A percentile compares a stretch with the other conserved stretches of the same genome.
Conservation (phyloP, 148 eudicot species). For the Heliosperma pusillum region DNA sequence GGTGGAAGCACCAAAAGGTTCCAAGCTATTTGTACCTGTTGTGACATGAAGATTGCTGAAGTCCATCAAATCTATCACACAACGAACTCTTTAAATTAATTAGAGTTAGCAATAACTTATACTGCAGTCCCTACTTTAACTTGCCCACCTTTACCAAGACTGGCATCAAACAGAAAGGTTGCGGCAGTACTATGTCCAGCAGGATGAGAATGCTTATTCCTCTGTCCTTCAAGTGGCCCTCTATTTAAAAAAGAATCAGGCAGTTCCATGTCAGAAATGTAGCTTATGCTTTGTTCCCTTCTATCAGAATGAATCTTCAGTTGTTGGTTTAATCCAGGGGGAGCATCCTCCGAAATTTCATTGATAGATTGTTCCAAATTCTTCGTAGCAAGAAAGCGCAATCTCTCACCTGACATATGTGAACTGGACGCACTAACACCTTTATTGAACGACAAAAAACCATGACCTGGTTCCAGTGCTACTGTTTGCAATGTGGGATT, state of each 20-base stretch:
- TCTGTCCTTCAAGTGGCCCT: slow-evolving; percentile 28
- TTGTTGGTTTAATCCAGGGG: slow-evolving; percentile 28
- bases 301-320: slow-evolving; percentile 9
- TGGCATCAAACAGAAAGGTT: slow-evolving; percentile 23
- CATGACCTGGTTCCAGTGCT: slow-evolving; percentile 15
- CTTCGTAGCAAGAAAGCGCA: slow-evolving; percentile 28
- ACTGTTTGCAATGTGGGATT: slow-evolving; percentile 20
- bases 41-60: slow-evolving; percentile 2
- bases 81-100: not conserved
- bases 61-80: not conserved
- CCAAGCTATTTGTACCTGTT: slow-evolving; percentile 34
- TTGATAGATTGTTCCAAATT: slow-evolving; percentile 18
- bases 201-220: slow-evolving; percentile 16
- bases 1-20: slow-evolving; percentile 23
- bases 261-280: slow-evolving; percentile 16
- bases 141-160: slow-evolving; percentile 25
- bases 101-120: slow-evolving; percentile 23
- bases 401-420: slow-evolving; percentile 32
- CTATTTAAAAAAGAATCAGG: slow-evolving; percentile 23
- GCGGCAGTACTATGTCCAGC: slow-evolving; percentile 17
- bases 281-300: slow-evolving; percentile 18
- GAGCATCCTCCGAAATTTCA: slow-evolving; percentile 22
- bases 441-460: slow-evolving; percentile 29
- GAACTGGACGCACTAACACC: slow-evolving; percentile 26
- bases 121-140: slow-evolving; percentile 20